These are phyloP conservation scores for Mortierella hygrophila DNA, from an alignment of 192 early-diverging fungal genomes.

Conservation along the genomic window DNA sequence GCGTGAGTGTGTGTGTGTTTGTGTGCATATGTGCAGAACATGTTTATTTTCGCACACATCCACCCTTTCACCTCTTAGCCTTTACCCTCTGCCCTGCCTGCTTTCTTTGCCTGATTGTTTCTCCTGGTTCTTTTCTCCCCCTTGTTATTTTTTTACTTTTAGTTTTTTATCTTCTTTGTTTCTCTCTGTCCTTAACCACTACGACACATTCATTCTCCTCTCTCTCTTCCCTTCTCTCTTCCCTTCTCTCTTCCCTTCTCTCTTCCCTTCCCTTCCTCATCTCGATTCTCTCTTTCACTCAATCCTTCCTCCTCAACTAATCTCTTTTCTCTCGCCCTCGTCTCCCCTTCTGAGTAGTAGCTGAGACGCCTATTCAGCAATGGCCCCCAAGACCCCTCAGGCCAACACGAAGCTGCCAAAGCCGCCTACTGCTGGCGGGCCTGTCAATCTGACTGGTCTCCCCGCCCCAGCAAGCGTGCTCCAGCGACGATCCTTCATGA, in stretches of 20 bases:
- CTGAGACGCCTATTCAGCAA: conserved; percentile 30
- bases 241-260: background rate
- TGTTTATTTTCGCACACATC: background rate
- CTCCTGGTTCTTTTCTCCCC: background rate
- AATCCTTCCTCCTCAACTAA: background rate
- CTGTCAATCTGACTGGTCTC: conserved; percentile 36
- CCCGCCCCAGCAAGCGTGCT: conserved; percentile 33
- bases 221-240: background rate
- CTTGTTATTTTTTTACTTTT: background rate
- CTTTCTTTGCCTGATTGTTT: background rate
- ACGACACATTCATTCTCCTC: background rate
- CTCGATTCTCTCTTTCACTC: background rate
- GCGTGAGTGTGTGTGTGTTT: background rate
- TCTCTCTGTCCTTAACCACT: background rate
- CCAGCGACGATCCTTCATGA: conserved; percentile 40
- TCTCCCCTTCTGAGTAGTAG: conserved; percentile 2
- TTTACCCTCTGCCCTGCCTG: background rate
- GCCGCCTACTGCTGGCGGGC: conserved; percentile 36
- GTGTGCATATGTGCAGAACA: background rate
- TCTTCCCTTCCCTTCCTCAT: background rate
- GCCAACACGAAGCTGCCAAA: conserved; percentile 60
- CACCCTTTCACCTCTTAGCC: too few species aligned
- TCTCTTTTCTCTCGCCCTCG: background rate
- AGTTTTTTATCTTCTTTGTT: background rate
- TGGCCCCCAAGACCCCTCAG: conserved; percentile 52